phyloP scores from a whole-genome alignment of 371 early-diverging fungal genomes.

The Rhizomucor miehei region DNA sequence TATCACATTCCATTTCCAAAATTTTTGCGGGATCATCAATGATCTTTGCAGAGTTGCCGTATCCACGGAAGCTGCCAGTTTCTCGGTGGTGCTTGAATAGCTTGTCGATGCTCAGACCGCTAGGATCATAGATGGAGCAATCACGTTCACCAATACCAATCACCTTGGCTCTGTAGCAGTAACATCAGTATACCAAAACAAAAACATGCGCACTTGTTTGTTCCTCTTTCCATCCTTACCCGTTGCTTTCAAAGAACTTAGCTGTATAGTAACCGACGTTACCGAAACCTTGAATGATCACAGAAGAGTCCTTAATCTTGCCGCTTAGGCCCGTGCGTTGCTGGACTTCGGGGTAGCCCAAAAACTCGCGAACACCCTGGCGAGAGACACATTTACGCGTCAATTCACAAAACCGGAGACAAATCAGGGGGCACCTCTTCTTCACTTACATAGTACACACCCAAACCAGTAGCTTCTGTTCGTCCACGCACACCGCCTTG shows the following conservation, averaged over 20 bases:
- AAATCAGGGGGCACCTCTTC: no score
- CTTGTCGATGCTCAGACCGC: slow-evolving; percentile 74
- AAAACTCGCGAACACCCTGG: slow-evolving; percentile 81
- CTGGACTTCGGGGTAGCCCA: slow-evolving; percentile 79
- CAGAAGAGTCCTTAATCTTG: slow-evolving; percentile 61
- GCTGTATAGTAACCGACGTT: slow-evolving; percentile 91
- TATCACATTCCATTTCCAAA: slow-evolving; percentile 82
- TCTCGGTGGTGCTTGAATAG: slow-evolving; percentile 65
- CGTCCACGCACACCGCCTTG: slow-evolving; percentile 90
- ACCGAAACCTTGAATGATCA: slow-evolving; percentile 89
- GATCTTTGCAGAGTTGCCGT: slow-evolving; percentile 59
- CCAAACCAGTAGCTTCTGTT: slow-evolving; percentile 88
- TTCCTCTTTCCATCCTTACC: slow-evolving; percentile 24
- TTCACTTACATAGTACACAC: slow-evolving; percentile 65
- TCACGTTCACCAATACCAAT: slow-evolving; percentile 80
- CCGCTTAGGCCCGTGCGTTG: slow-evolving; percentile 69
- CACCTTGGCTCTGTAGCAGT: slow-evolving; percentile 63
- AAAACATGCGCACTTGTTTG: neutral
- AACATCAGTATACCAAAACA: neutral
- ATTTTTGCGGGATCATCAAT: slow-evolving; percentile 58
- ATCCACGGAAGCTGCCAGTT: slow-evolving; percentile 71
- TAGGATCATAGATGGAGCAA: slow-evolving; percentile 62
- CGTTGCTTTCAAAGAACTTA: slow-evolving; percentile 84
- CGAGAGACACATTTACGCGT: neutral
- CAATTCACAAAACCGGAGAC: neutral